phyloP scores from a whole-genome alignment of 2,329 filamentous ascomycete genomes.

The Sarocladium oryzae region DNA sequence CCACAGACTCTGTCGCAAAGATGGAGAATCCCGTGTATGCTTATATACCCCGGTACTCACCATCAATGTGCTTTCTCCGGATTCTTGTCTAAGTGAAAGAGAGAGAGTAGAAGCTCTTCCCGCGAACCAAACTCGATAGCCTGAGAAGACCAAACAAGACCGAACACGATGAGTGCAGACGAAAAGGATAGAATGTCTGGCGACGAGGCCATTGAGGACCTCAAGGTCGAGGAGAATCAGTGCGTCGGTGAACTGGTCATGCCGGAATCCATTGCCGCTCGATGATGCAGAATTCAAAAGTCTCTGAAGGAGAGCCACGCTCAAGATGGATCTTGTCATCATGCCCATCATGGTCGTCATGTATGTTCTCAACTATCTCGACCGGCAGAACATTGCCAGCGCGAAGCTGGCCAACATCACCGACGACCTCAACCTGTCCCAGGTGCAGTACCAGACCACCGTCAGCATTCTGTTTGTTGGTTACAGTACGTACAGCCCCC shows the following conservation, averaged over 20 bases:
- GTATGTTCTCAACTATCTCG: constrained; percentile 23
- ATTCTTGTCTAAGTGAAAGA: too few species aligned
- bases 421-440: constrained; percentile 28
- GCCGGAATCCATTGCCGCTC: constrained; percentile 17
- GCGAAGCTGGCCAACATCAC: constrained; percentile 19
- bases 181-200: constrained; percentile 1
- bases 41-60: too few species aligned
- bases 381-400: constrained; percentile 14
- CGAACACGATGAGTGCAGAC: neutral
- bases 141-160: neutral
- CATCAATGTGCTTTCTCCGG: too few species aligned
- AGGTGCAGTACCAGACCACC: constrained; percentile 30
- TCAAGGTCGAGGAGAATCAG: constrained; percentile 4
- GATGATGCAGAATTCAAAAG: constrained; percentile 13
- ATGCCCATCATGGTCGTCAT: constrained; percentile 28
- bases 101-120: too few species aligned
- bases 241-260: constrained; percentile 10
- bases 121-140: neutral
- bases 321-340: constrained; percentile 26
- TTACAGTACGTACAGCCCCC: constrained; percentile 15
- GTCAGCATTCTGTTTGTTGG: constrained; percentile 26
- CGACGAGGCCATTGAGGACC: constrained; percentile 2
- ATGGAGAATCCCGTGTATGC: too few species aligned
- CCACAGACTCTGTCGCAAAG: too few species aligned
- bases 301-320: constrained; percentile 13